phyloP scores from a whole-genome alignment of 345 rosid species.

The Salix suchowensis region DNA sequence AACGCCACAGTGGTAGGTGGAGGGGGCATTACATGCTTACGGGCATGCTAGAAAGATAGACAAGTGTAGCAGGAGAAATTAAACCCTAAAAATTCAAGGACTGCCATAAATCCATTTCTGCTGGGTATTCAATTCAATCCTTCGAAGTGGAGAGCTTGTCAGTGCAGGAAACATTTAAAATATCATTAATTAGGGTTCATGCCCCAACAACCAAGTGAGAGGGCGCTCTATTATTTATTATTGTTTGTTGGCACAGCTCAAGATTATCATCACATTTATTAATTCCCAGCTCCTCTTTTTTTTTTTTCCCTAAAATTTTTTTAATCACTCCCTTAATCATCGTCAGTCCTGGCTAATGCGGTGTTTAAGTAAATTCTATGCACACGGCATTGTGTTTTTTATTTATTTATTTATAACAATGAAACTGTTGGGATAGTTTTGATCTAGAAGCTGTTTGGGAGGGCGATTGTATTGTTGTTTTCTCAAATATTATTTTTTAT shows the following conservation, averaged over 20 bases:
- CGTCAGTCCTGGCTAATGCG: neutral
- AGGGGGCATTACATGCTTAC: neutral
- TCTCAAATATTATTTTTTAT: too few species aligned
- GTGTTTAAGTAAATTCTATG: neutral
- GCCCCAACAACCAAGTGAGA: slow-evolving; percentile 24
- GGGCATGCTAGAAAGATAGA: neutral
- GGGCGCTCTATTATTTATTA: slow-evolving; percentile 18
- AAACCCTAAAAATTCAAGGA: neutral
- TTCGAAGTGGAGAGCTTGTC: neutral
- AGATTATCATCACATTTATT: neutral
- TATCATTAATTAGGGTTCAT: slow-evolving; percentile 22
- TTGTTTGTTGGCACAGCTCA: slow-evolving; percentile 7
- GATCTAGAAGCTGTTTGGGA: too few species aligned
- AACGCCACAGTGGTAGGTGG: neutral
- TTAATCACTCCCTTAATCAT: neutral
- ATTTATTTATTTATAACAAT: too few species aligned
- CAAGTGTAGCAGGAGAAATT: neutral
- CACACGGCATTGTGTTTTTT: neutral
- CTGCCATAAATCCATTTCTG: neutral
- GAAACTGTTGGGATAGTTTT: too few species aligned
- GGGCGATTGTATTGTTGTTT: too few species aligned
- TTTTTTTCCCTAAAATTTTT: neutral
- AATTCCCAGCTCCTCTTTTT: neutral
- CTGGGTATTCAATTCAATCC: neutral
- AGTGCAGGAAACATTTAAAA: slow-evolving; percentile 21